Evolutionary conservation across 2,329 filamentous ascomycete genomes (phyloP).

Genomic region (Beauveria sp.): DNA sequence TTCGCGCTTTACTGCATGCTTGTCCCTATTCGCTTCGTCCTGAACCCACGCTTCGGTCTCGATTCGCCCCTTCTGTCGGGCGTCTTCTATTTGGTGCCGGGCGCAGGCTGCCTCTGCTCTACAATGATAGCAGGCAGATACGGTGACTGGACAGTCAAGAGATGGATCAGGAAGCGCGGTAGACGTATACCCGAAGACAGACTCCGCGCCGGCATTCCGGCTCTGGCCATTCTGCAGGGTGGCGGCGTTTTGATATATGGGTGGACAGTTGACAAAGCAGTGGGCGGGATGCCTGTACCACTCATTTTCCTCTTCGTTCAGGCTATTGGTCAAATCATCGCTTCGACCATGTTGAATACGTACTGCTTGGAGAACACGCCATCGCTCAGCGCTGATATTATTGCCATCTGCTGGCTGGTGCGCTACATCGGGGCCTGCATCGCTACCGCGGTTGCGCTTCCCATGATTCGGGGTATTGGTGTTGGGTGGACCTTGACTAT

Average conservation of each 20-base stretch:
- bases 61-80: slow-evolving; percentile 58
- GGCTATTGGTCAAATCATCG: slow-evolving; percentile 66
- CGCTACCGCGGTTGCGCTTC: slow-evolving; percentile 64
- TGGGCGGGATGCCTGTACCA: slow-evolving; percentile 50
- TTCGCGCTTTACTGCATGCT: slow-evolving; percentile 63
- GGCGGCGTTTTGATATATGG: slow-evolving; percentile 57
- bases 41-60: slow-evolving; percentile 67
- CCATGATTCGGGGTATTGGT: slow-evolving; percentile 65
- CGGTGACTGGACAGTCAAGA: slow-evolving; percentile 59
- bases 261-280: slow-evolving; percentile 40
- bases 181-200: slow-evolving; percentile 61
- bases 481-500: slow-evolving; percentile 78
- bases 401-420: slow-evolving; percentile 73
- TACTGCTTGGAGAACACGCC: slow-evolving; percentile 80
- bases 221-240: slow-evolving; percentile 51
- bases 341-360: slow-evolving; percentile 68
- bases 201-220: slow-evolving; percentile 49
- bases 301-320: slow-evolving; percentile 69
- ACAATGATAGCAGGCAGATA: slow-evolving; percentile 66
- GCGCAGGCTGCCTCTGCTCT: slow-evolving; percentile 60
- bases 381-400: slow-evolving; percentile 60
- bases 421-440: slow-evolving; percentile 68
- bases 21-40: slow-evolving; percentile 62
- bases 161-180: slow-evolving; percentile 54
- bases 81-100: slow-evolving; percentile 68